Conservation (phyloP, 1,284 basidiomycete species). For the Rhodotorula sp. region DNA sequence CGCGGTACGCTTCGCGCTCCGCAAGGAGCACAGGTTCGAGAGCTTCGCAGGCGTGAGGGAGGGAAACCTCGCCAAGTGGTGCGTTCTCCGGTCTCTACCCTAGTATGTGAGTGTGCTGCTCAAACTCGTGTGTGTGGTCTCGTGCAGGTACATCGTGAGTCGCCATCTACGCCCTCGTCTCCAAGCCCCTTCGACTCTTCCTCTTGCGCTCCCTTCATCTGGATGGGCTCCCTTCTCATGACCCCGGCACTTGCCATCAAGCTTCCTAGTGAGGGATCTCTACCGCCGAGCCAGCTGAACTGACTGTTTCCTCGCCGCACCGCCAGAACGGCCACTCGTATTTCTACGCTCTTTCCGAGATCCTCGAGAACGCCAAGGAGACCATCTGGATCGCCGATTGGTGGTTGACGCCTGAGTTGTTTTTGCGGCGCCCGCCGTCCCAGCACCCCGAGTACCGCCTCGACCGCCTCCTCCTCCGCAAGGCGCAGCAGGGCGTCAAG, state of each 20-base stretch:
- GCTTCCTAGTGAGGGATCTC: constrained; percentile 15
- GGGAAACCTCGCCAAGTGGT: constrained; percentile 83
- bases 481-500: constrained; percentile 86
- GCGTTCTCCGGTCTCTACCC: not conserved
- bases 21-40: constrained; percentile 69
- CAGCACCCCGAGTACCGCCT: constrained; percentile 80
- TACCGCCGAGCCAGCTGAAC: no score
- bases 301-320: no score
- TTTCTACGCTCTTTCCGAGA: constrained; percentile 79
- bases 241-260: not conserved
- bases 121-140: not conserved
- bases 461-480: constrained; percentile 77
- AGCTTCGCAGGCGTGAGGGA: constrained; percentile 74
- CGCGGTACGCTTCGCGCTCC: constrained; percentile 11
- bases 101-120: not conserved
- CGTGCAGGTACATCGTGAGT: constrained; percentile 9
- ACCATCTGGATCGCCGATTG: constrained; percentile 55
- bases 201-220: not conserved
- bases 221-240: no score
- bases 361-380: constrained; percentile 65
- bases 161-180: no score
- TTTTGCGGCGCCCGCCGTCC: constrained; percentile 84
- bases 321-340: constrained; percentile 61
- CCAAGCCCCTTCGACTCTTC: not conserved
- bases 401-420: constrained; percentile 84